Evolutionary conservation across 73 alveolate genomes (phyloP).

Genomic region (Uronychia binucleata): DNA sequence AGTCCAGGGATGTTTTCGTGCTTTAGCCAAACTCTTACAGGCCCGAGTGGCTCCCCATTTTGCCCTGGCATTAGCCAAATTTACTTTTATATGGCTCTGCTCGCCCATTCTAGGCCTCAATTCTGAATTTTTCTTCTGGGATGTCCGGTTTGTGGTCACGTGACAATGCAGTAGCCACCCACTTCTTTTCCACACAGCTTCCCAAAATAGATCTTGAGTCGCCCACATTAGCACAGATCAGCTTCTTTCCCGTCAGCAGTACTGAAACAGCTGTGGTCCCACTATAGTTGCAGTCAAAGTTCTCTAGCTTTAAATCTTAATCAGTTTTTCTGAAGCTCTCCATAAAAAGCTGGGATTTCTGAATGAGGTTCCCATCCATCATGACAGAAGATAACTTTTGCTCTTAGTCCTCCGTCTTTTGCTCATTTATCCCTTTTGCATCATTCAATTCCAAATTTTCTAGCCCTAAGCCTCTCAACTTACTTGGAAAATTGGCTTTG

Average conservation of each 20-base stretch:
- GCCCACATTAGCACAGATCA: slow-evolving; percentile 62
- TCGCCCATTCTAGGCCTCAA: slow-evolving; percentile 76
- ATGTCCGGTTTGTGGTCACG: slow-evolving; percentile 94
- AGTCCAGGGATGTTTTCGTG: slow-evolving; percentile 66
- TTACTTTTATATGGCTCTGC: slow-evolving; percentile 78
- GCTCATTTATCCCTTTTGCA: background rate
- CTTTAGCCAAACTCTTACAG: slow-evolving; percentile 66
- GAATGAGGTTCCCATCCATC: slow-evolving; percentile 9
- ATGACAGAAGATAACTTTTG: slow-evolving; percentile 4
- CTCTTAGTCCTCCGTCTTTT: background rate
- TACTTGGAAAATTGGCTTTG: slow-evolving; percentile 69
- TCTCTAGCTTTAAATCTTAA: background rate
- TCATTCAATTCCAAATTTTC: background rate
- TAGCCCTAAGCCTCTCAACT: slow-evolving; percentile 20
- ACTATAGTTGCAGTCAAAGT: slow-evolving; percentile 40
- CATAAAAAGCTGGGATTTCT: background rate
- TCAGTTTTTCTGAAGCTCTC: background rate
- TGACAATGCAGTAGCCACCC: slow-evolving; percentile 72
- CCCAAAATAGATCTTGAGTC: slow-evolving; percentile 64
- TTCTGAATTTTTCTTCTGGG: slow-evolving; percentile 87
- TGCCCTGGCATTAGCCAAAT: slow-evolving; percentile 5
- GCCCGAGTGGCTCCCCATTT: slow-evolving; percentile 68
- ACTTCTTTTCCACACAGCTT: slow-evolving; percentile 13
- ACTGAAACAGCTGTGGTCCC: slow-evolving; percentile 63
- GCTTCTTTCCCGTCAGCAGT: slow-evolving; percentile 32